Conservation (phyloP, 2,329 filamentous ascomycete genomes). For the Sclerotinia minor region DNA sequence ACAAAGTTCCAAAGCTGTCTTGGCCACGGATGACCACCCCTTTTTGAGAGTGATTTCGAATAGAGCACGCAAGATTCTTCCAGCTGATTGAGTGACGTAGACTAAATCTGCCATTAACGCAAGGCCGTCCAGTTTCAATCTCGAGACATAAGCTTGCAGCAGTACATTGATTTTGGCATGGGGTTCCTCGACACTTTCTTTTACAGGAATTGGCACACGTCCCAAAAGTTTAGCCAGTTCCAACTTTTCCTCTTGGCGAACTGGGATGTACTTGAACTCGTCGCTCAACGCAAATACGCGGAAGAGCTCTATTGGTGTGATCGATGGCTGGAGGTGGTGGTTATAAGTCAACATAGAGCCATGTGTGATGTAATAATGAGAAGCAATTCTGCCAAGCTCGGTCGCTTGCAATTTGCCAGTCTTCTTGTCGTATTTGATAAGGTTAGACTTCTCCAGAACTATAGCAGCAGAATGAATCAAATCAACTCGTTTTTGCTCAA, state of each 20-base stretch:
- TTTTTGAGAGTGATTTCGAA: slow-evolving; percentile 98
- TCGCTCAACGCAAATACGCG: slow-evolving; percentile 93
- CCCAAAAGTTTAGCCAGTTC: slow-evolving; percentile 90
- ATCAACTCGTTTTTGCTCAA: slow-evolving; percentile 98
- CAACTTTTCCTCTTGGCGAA: slow-evolving; percentile 95
- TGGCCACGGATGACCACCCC: slow-evolving; percentile 91
- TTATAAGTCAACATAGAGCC: slow-evolving; percentile 98
- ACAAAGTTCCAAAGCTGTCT: slow-evolving; percentile 88
- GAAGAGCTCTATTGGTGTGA: slow-evolving; percentile 94
- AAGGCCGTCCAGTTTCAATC: slow-evolving; percentile 88
- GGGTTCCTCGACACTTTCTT: slow-evolving; percentile 94
- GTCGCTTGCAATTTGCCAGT: slow-evolving; percentile 85
- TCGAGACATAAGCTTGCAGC: slow-evolving; percentile 92
- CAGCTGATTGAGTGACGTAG: slow-evolving; percentile 96
- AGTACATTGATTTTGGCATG: slow-evolving; percentile 98
- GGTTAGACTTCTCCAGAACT: slow-evolving; percentile 80
- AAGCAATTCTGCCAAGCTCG: slow-evolving; percentile 91
- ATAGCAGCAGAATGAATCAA: slow-evolving; percentile 90
- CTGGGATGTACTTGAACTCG: slow-evolving; percentile 98
- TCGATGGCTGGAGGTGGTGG: slow-evolving; percentile 87
- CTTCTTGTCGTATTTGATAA: slow-evolving; percentile 95
- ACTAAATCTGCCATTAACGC: slow-evolving; percentile 98
- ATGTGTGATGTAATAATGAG: slow-evolving; percentile 97
- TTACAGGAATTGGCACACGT: slow-evolving; percentile 91
- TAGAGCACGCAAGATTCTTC: slow-evolving; percentile 89